These are phyloP conservation scores for Closterium sp. DNA, from an alignment of 139 green algal genomes.

Conservation along the genomic window DNA sequence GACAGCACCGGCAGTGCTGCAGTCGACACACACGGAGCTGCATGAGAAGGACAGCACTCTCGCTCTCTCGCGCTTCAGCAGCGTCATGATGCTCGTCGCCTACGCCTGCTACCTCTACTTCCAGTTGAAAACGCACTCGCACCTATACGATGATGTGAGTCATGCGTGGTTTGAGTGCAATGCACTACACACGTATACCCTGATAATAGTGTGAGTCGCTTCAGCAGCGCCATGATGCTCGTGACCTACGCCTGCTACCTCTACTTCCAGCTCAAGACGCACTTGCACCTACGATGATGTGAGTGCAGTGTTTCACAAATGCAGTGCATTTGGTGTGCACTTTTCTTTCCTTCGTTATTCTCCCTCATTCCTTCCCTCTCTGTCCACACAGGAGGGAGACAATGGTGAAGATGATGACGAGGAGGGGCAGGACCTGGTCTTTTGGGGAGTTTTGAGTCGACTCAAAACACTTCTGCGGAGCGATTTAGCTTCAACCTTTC, in stretches of 20 bases:
- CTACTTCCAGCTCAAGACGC: slow-evolving; percentile 64
- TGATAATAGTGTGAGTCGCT: slow-evolving; percentile 54
- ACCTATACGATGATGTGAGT: slow-evolving; percentile 41
- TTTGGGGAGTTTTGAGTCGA: too few species aligned
- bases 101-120: slow-evolving; percentile 75
- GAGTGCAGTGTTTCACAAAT: too few species aligned
- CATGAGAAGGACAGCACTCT: slow-evolving; percentile 46
- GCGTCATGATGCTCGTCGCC: slow-evolving; percentile 65
- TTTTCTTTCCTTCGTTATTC: too few species aligned
- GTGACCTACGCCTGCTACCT: slow-evolving; percentile 56
- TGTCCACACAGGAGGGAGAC: too few species aligned
- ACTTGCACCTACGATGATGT: slow-evolving; percentile 17
- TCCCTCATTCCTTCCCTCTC: too few species aligned
- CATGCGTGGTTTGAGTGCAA: neutral
- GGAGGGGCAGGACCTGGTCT: too few species aligned
- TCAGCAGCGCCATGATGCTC: slow-evolving; percentile 60
- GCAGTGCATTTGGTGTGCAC: too few species aligned
- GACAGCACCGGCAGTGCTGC: slow-evolving; percentile 60
- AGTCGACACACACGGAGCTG: slow-evolving; percentile 61
- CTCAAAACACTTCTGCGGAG: too few species aligned
- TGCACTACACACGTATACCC: slow-evolving; percentile 30
- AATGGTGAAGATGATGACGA: too few species aligned
- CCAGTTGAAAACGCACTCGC: slow-evolving; percentile 57
- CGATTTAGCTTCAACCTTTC: neutral
- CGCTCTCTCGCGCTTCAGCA: slow-evolving; percentile 62